These are phyloP conservation scores for Vaccinium corymbosum DNA, from an alignment of 148 eudicot species.

Conservation along the genomic window DNA sequence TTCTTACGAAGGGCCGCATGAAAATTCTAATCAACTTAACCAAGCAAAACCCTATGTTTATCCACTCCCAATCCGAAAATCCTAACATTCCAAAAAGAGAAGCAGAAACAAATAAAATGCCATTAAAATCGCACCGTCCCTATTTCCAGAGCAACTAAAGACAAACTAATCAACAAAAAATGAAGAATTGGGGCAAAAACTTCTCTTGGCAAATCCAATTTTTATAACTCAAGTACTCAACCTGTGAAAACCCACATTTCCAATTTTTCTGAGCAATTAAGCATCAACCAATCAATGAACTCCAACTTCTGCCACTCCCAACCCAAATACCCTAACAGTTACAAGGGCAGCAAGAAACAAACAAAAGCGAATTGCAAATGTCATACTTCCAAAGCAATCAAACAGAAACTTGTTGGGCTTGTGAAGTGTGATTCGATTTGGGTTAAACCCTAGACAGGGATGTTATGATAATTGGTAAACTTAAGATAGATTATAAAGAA, in stretches of 20 bases:
- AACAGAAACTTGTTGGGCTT: not conserved
- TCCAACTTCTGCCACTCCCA: not conserved
- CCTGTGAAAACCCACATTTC: not conserved
- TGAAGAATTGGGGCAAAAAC: not conserved
- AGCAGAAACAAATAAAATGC: not conserved
- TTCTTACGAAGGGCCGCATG: not conserved
- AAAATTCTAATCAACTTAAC: not conserved
- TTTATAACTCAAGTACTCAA: not conserved
- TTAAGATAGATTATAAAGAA: too few species aligned
- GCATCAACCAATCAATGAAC: not conserved
- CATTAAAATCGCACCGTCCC: not conserved
- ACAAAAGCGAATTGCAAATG: not conserved
- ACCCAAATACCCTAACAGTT: not conserved
- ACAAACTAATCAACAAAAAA: not conserved
- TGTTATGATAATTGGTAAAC: too few species aligned
- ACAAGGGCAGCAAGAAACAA: not conserved
- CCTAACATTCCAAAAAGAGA: not conserved
- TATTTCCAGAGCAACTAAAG: not conserved
- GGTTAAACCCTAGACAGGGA: too few species aligned
- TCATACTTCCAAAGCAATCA: constrained; percentile 7
- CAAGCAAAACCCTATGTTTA: not conserved
- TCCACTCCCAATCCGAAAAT: not conserved
- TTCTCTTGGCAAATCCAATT: not conserved
- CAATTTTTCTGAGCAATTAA: not conserved
- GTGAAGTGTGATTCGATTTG: too few species aligned